These are phyloP conservation scores for Caloboletus inedulis DNA, from an alignment of 1,284 basidiomycete species.

Conservation along the genomic window DNA sequence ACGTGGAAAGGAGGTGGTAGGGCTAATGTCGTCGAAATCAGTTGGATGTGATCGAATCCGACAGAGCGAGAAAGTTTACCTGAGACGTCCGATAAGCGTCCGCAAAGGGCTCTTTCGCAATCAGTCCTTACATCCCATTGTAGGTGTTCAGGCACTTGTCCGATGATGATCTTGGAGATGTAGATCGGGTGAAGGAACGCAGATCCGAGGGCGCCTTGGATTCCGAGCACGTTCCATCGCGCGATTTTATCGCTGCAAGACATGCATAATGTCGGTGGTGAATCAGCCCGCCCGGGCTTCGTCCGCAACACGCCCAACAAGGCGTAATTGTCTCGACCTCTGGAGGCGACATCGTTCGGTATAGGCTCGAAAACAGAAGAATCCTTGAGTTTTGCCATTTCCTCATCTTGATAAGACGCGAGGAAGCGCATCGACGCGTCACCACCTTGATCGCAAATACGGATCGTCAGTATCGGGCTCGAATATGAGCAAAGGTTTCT, in stretches of 20 bases:
- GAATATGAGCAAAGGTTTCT: constrained; percentile 21
- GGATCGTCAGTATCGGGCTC: constrained; percentile 9
- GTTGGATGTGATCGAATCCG: not conserved
- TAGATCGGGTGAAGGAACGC: constrained; percentile 62
- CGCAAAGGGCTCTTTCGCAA: constrained; percentile 60
- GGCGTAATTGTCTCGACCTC: constrained; percentile 78
- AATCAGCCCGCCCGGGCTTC: constrained; percentile 87
- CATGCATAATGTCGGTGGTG: constrained; percentile 76
- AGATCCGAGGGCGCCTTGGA: constrained; percentile 79
- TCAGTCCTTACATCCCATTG: constrained; percentile 46
- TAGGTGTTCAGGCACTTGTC: constrained; percentile 54
- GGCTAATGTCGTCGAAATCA: constrained; percentile 23
- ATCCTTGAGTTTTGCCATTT: constrained; percentile 67
- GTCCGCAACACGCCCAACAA: constrained; percentile 77
- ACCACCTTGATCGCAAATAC: constrained; percentile 56
- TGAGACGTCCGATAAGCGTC: constrained; percentile 40
- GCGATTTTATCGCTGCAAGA: constrained; percentile 93
- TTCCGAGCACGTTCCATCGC: constrained; percentile 73
- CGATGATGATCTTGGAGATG: constrained; percentile 63
- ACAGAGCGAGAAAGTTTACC: constrained; percentile 28
- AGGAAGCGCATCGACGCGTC: constrained; percentile 85
- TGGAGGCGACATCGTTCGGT: constrained; percentile 43
- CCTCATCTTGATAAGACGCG: constrained; percentile 64
- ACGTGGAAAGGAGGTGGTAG: constrained; percentile 47
- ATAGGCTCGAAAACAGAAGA: constrained; percentile 38